Evolutionary conservation across 2,329 filamentous ascomycete species (phyloP).

Genomic region (Scedosporium aurantiacum): DNA sequence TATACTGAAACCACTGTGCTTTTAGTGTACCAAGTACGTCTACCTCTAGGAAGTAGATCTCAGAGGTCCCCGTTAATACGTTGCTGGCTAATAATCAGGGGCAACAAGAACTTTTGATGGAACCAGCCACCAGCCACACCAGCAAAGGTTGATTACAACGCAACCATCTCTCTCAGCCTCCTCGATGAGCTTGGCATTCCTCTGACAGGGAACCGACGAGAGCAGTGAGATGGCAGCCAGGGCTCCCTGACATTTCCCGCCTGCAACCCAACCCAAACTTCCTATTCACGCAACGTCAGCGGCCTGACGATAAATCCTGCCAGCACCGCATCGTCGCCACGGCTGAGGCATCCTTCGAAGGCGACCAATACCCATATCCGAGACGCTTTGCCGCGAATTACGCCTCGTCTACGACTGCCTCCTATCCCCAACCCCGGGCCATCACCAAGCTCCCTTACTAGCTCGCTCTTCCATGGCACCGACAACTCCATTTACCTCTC

Average conservation of each 20-base stretch:
- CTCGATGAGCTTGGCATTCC: background rate
- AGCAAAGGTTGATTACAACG: background rate
- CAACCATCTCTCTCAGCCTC: no score
- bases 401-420: background rate
- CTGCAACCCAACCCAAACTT: background rate
- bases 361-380: background rate
- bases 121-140: background rate
- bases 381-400: background rate
- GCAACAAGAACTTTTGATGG: no score
- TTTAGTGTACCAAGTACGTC: no score
- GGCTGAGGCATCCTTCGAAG: background rate
- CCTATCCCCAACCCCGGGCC: background rate
- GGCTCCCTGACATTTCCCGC: background rate
- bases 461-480: background rate
- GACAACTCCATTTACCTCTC: background rate
- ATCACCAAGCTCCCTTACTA: no score
- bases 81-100: no score
- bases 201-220: background rate
- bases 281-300: constrained; percentile 3
- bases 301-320: constrained; percentile 1
- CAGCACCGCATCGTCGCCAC: background rate
- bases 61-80: no score
- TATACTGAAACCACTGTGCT: no score
- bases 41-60: no score
- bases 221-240: background rate